These are phyloP conservation scores for Geotrichum ghanense DNA, from an alignment of 805 yeast species.

Conservation along the genomic window DNA sequence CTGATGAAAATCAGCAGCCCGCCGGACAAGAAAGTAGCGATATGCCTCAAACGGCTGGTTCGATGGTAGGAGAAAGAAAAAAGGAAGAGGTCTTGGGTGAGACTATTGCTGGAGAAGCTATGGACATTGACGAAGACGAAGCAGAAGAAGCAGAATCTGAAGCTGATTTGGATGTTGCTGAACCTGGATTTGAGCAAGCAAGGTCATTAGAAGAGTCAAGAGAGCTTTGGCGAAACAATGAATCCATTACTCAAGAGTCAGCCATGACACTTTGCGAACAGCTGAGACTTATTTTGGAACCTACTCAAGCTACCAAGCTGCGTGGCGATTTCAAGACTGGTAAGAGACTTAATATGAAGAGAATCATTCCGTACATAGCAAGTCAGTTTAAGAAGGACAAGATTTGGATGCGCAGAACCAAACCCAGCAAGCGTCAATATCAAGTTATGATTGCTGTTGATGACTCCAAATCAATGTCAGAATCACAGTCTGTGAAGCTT, in stretches of 20 bases:
- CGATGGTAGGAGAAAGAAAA: slow-evolving; percentile 12
- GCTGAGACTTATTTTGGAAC: slow-evolving; percentile 82
- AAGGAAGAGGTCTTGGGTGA: slow-evolving; percentile 19
- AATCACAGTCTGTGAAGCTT: slow-evolving; percentile 75
- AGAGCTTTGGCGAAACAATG: slow-evolving; percentile 73
- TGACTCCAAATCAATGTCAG: slow-evolving; percentile 96
- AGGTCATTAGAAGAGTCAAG: slow-evolving; percentile 56
- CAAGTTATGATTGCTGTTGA: slow-evolving; percentile 97
- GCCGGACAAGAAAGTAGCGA: slow-evolving; percentile 23
- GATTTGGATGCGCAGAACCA: slow-evolving; percentile 95
- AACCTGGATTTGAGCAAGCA: slow-evolving; percentile 28
- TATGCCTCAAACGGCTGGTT: slow-evolving; percentile 8
- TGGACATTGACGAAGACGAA: slow-evolving; percentile 23
- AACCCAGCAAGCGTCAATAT: slow-evolving; percentile 94
- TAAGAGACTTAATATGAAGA: slow-evolving; percentile 91
- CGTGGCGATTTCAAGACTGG: slow-evolving; percentile 97
- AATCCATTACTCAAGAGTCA: slow-evolving; percentile 73
- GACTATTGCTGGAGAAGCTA: slow-evolving; percentile 19
- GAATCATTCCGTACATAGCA: slow-evolving; percentile 96
- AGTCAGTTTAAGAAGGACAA: slow-evolving; percentile 95
- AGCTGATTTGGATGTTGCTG: slow-evolving; percentile 25
- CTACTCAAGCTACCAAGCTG: slow-evolving; percentile 90
- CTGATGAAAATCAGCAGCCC: slow-evolving; percentile 6
- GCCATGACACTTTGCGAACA: slow-evolving; percentile 88
- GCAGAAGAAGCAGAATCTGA: slow-evolving; percentile 6